These are phyloP conservation scores for Globisporangium yorkense DNA, from an alignment of 352 stramenopile species.

Conservation along the genomic window DNA sequence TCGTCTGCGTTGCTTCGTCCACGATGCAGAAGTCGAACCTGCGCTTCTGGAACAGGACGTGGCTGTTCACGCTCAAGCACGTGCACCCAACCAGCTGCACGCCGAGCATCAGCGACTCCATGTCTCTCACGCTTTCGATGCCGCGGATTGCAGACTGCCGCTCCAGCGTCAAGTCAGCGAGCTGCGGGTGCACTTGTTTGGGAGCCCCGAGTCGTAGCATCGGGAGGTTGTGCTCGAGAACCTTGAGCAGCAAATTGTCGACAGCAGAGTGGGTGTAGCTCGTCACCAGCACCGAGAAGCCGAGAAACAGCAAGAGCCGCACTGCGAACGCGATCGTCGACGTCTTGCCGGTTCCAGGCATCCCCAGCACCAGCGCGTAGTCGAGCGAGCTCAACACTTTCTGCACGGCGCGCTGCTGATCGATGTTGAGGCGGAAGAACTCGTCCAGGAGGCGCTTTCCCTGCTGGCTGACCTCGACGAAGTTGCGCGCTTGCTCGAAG, in stretches of 20 bases:
- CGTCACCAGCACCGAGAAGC: constrained; percentile 94
- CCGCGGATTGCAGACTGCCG: constrained; percentile 21
- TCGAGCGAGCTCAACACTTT: constrained; percentile 88
- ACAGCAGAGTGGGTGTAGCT: constrained; percentile 98
- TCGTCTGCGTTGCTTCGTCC: constrained; percentile 98
- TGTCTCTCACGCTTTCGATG: constrained; percentile 30
- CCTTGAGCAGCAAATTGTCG: constrained; percentile 96
- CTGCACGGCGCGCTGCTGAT: constrained; percentile 65
- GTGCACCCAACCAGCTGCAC: constrained; percentile 68
- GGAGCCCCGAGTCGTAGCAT: constrained; percentile 75
- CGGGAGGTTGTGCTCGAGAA: constrained; percentile 55
- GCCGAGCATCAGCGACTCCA: constrained; percentile 44
- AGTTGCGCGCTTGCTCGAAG: constrained; percentile 1
- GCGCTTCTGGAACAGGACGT: constrained; percentile 75
- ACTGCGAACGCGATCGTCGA: constrained; percentile 94
- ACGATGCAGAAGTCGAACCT: constrained; percentile 98
- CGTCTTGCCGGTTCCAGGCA: constrained; percentile 96
- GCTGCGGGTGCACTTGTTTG: constrained; percentile 59
- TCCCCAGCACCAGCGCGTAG: constrained; percentile 93
- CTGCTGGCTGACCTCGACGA: constrained; percentile 9
- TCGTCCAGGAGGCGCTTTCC: constrained; percentile 30
- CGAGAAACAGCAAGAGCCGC: constrained; percentile 86
- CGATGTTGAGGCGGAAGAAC: constrained; percentile 64
- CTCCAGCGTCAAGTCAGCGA: constrained; percentile 57
- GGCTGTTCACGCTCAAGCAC: constrained; percentile 67